phyloP scores from a whole-genome alignment of 169 alveolate species.

The Toxoplasma gondii region DNA sequence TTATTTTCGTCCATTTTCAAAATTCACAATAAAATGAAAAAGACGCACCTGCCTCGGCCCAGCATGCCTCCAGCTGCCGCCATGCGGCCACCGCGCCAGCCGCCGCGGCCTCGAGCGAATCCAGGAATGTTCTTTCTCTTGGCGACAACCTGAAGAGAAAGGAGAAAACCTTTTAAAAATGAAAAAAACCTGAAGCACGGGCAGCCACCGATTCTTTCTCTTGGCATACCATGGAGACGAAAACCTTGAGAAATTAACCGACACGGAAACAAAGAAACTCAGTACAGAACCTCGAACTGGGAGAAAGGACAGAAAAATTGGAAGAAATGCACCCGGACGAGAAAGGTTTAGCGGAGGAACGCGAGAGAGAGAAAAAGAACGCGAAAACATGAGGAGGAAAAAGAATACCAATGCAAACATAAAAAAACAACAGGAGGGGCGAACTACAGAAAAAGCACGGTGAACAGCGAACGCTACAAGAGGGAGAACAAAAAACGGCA shows the following conservation, averaged over 20 bases:
- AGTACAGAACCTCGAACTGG: too few relatives aligned
- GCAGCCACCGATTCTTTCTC: background rate
- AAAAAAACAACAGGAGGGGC: background rate
- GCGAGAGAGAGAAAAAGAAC: background rate
- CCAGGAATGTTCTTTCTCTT: slow-evolving; percentile 73
- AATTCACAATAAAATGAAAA: too few relatives aligned
- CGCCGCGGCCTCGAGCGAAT: slow-evolving; percentile 59
- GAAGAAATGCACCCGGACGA: too few relatives aligned
- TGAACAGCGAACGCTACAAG: background rate
- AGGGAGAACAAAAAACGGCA: background rate
- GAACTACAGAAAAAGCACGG: background rate
- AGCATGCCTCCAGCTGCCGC: background rate
- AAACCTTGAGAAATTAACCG: background rate
- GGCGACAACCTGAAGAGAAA: slow-evolving; percentile 50
- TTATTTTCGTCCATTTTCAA: too few relatives aligned
- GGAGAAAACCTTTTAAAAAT: background rate
- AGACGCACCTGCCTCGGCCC: slow-evolving; percentile 32
- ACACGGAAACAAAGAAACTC: slow-evolving; percentile 6
- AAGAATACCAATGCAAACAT: background rate
- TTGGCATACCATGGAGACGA: too few relatives aligned
- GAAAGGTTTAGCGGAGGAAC: too few relatives aligned
- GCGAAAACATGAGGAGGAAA: background rate
- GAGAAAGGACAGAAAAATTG: too few relatives aligned
- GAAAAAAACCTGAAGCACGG: background rate
- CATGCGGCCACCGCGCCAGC: slow-evolving; percentile 47